Conservation (phyloP, 2,329 filamentous ascomycete species). For the Verticillium albo-atrum region DNA sequence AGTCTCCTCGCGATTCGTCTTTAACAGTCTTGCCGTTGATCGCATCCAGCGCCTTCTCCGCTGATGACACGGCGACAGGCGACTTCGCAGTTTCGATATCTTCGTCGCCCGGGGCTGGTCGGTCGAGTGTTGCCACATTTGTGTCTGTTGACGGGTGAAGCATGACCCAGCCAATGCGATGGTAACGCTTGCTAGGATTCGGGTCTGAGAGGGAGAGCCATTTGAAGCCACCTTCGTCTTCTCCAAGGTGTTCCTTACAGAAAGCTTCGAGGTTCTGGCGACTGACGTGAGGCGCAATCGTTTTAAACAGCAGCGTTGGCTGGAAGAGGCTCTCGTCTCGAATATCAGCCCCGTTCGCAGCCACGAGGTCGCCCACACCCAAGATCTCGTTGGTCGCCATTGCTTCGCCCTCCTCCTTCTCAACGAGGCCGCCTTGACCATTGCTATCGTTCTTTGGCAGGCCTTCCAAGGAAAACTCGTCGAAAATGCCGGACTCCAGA, state of each 20-base stretch:
- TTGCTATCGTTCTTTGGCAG: slow-evolving; percentile 92
- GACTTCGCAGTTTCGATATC: slow-evolving; percentile 56
- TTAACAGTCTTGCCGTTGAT: slow-evolving; percentile 97
- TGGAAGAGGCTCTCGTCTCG: slow-evolving; percentile 84
- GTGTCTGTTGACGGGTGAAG: slow-evolving; percentile 74
- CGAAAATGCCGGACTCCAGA: slow-evolving; percentile 78
- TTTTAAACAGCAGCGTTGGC: slow-evolving; percentile 95
- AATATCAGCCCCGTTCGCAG: slow-evolving; percentile 77
- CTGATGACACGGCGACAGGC: slow-evolving; percentile 49
- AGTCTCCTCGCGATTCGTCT: slow-evolving; percentile 89
- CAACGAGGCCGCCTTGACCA: slow-evolving; percentile 75
- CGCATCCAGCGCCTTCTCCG: slow-evolving; percentile 85
- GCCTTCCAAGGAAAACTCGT: slow-evolving; percentile 91
- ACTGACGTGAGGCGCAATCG: slow-evolving; percentile 92
- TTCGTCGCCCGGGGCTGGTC: slow-evolving; percentile 69
- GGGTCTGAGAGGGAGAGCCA: slow-evolving; percentile 95
- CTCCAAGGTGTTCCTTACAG: slow-evolving; percentile 89
- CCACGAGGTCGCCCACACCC: slow-evolving; percentile 85
- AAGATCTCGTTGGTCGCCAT: slow-evolving; percentile 88
- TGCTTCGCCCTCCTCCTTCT: slow-evolving; percentile 94
- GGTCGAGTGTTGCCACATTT: slow-evolving; percentile 51
- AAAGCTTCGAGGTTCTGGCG: slow-evolving; percentile 90
- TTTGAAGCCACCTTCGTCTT: slow-evolving; percentile 87
- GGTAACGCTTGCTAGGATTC: slow-evolving; percentile 94
- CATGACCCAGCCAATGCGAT: slow-evolving; percentile 98